Evolutionary conservation across 495 filamentous ascomycete genomes (phyloP), one percentile per base, ranked within the genome.

Genomic region (Chaetomium fimeti): DNA sequence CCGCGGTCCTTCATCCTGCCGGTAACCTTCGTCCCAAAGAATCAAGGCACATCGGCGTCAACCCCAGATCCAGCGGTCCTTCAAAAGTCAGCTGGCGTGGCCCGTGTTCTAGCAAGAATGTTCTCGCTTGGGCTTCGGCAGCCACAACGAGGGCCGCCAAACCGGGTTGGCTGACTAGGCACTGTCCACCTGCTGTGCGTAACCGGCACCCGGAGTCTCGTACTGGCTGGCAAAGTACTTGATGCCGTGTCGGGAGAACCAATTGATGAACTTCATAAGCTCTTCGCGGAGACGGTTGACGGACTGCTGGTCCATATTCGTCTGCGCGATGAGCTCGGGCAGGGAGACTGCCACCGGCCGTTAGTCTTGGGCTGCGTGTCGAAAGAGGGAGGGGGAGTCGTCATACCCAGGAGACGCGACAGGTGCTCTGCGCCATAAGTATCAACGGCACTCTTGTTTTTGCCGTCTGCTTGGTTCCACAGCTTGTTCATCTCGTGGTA

Each of bases 391-490:
- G 53, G 22, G 27, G 20, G 32, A 13, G 13, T 42, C 60, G 42
- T 78, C 82, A 60, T 89, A 97, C 93, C 92, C 52, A 98, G 88
- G 24, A 98, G 83, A 40, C 94, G 87, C 63, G 87, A 83, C 36
- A 98, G 77, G 77, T 98, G 94, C 76, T 98, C 95, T 8, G 88
- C 91, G 18, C 94, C 94, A 69, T 97, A 98, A n/a, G 91, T 85
- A 68, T 95, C 91, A 53, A 83, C 78, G 11, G 87, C 79, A 3
- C 79, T 79, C 74, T 90, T 92, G 25, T 86, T 82, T 48, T 87
- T 83, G 45, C 81, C 77, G 28, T 89, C 85, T 1, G 73, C 77
- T 0, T 79, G 73, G 53, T 82, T 79, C 81, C 86, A 89, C 45
- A 81, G 80, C 68, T 88, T 84, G 65, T 86, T 81, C 63, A 93